phyloP scores from a whole-genome alignment of 495 filamentous ascomycete genomes.

The Penicillium egyptiacum region DNA sequence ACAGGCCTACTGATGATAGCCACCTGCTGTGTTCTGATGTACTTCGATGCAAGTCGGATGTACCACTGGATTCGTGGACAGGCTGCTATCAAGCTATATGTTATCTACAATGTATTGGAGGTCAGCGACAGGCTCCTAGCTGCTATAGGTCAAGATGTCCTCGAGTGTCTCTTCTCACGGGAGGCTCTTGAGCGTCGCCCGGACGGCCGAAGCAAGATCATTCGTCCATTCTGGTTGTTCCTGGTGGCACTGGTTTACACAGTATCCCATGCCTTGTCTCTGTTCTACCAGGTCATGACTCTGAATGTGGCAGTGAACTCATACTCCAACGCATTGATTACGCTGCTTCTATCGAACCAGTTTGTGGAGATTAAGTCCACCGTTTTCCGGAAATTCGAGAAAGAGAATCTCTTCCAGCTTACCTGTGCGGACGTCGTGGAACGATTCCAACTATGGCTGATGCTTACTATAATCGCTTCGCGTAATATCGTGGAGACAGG shows the following conservation, averaged over 20 bases:
- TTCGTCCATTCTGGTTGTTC: constrained; percentile 89
- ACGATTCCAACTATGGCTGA: constrained; percentile 95
- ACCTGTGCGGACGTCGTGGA: constrained; percentile 97
- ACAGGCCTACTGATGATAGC: constrained; percentile 82
- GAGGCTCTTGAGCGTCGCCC: constrained; percentile 86
- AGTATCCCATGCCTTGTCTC: constrained; percentile 75
- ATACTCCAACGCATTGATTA: constrained; percentile 93
- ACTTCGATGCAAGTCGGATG: constrained; percentile 94
- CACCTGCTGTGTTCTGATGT: constrained; percentile 83
- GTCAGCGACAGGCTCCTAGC: constrained; percentile 82
- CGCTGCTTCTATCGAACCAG: constrained; percentile 88
- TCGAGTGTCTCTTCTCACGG: constrained; percentile 91
- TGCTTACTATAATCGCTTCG: constrained; percentile 92
- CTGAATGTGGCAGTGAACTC: constrained; percentile 98
- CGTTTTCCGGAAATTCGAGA: constrained; percentile 97
- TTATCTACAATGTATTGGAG: constrained; percentile 96
- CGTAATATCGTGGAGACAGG: constrained; percentile 95
- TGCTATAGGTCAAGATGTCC: constrained; percentile 90
- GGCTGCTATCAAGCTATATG: constrained; percentile 95
- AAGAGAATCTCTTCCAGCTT: constrained; percentile 95
- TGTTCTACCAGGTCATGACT: constrained; percentile 97
- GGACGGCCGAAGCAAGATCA: constrained; percentile 88
- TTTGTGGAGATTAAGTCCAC: constrained; percentile 98
- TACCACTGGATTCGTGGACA: constrained; percentile 97
- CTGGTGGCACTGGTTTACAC: constrained; percentile 83